These are phyloP conservation scores for Entamoeba histolytica DNA, from an alignment of 208 protist species.

Conservation along the genomic window DNA sequence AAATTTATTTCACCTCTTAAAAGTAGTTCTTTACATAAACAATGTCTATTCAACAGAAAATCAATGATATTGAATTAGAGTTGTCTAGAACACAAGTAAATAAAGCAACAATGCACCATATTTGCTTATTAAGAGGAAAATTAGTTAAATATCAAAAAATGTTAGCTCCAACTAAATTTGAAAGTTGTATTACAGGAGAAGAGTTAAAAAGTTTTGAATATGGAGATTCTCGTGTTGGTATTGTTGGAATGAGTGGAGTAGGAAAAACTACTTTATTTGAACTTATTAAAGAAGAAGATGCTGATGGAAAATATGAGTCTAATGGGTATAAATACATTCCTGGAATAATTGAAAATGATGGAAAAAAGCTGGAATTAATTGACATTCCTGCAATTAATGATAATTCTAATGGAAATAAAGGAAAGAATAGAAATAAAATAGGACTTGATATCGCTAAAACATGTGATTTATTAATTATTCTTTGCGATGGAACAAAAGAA, in stretches of 20 bases:
- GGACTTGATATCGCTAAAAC: background rate
- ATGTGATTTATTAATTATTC: background rate
- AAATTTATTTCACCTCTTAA: too few species aligned
- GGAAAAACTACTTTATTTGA: background rate
- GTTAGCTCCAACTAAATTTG: background rate
- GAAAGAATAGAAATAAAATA: background rate
- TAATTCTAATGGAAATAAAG: background rate
- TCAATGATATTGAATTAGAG: constrained; percentile 17
- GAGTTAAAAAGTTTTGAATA: background rate
- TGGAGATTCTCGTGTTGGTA: background rate
- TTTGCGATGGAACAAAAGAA: background rate
- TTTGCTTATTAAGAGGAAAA: constrained; percentile 43
- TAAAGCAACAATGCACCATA: constrained; percentile 31
- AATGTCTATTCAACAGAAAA: background rate
- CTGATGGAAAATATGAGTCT: background rate
- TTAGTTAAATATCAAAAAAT: background rate
- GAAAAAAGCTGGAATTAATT: background rate
- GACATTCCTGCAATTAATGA: background rate
- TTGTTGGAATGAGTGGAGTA: background rate
- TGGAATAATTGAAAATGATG: background rate
- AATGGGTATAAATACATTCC: background rate
- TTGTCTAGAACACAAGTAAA: constrained; percentile 26
- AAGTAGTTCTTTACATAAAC: too few species aligned
- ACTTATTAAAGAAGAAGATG: background rate
- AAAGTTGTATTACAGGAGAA: background rate